These are phyloP conservation scores for Murraya paniculata DNA, from an alignment of 345 rosid genomes.

Conservation along the genomic window DNA sequence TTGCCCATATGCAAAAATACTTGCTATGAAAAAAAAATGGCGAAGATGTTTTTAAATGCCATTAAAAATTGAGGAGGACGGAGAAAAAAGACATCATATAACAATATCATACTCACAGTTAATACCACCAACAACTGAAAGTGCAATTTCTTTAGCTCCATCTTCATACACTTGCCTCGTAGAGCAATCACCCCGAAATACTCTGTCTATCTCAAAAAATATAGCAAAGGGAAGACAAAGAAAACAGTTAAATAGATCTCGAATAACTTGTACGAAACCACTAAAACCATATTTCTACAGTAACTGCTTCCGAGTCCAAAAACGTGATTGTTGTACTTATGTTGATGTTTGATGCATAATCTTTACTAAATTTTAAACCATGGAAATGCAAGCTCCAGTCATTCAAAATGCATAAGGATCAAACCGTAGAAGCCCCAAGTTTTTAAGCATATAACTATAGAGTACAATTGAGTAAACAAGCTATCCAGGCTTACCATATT, in stretches of 20 bases:
- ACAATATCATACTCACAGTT: slow-evolving; percentile 57
- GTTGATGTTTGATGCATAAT: slow-evolving; percentile 14
- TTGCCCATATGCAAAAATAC: slow-evolving; percentile 97
- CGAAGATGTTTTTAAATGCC: slow-evolving; percentile 1
- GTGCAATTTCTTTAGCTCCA: slow-evolving; percentile 83
- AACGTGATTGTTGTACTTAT: background rate
- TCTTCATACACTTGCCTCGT: slow-evolving; percentile 82
- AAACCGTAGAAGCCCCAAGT: slow-evolving; percentile 1
- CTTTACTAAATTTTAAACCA: background rate
- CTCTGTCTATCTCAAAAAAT: slow-evolving; percentile 62
- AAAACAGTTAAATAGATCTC: background rate
- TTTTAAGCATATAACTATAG: background rate
- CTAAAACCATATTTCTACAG: background rate
- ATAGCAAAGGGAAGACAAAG: slow-evolving; percentile 8
- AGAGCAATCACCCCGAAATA: slow-evolving; percentile 77
- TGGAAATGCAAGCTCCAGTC: background rate
- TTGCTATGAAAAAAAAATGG: slow-evolving; percentile 49
- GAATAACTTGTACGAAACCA: background rate
- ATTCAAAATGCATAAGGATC: background rate
- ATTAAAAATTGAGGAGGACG: background rate
- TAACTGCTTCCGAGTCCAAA: slow-evolving; percentile 6
- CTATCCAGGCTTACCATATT: background rate
- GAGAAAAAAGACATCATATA: background rate
- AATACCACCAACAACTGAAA: slow-evolving; percentile 84
- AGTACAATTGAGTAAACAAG: background rate